Conservation (phyloP, 177 flowering plant species). For the Vitis hybrid region DNA sequence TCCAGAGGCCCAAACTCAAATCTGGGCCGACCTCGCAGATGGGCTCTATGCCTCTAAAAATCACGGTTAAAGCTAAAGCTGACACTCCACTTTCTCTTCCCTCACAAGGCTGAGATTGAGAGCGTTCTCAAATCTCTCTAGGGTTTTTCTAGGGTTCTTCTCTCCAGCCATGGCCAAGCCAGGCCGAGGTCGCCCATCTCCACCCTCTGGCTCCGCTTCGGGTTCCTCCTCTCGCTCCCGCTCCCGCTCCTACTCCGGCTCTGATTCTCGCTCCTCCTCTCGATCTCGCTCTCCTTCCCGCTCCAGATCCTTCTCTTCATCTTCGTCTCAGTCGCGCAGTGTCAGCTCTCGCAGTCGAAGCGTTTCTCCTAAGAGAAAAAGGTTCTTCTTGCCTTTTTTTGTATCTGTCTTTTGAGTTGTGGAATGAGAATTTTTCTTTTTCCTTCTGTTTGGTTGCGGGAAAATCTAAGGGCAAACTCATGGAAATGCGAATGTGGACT, state of each 20-base stretch:
- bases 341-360: conserved; percentile 69
- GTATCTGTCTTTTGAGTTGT: not conserved
- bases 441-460: not conserved
- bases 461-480: not conserved
- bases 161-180: conserved; percentile 39
- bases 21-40: no score
- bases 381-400: conserved; percentile 29
- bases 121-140: not conserved
- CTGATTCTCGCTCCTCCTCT: conserved; percentile 45
- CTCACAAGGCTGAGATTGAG: no score
- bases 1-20: no score
- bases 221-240: conserved; percentile 45
- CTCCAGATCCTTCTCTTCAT: conserved; percentile 34
- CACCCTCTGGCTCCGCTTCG: conserved; percentile 54
- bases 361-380: conserved; percentile 54
- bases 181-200: conserved; percentile 41
- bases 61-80: no score
- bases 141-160: conserved; percentile 23
- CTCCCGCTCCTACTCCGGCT: conserved; percentile 31
- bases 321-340: conserved; percentile 66
- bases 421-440: not conserved
- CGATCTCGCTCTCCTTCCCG: conserved; percentile 28
- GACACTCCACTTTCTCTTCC: no score
- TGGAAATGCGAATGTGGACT: not conserved
- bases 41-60: no score